phyloP scores from a whole-genome alignment of 2,329 filamentous ascomycete species.

The Lasiodiplodia hormozganensis region DNA sequence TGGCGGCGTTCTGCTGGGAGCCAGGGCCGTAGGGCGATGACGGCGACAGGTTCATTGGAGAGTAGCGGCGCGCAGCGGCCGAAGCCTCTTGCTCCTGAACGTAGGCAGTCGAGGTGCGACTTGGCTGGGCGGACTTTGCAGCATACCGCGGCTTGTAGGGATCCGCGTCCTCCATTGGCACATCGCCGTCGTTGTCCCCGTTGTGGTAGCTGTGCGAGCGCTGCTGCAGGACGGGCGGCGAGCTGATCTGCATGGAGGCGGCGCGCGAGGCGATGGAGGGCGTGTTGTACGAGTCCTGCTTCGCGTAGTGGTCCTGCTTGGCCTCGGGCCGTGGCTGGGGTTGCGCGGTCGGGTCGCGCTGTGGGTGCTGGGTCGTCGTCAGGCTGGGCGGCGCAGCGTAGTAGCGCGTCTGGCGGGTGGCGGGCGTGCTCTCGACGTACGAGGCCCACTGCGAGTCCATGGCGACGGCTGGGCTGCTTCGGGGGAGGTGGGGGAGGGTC shows the following conservation, averaged over 20 bases:
- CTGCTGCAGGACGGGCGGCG: conserved; percentile 40
- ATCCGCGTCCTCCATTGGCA: conserved; percentile 85
- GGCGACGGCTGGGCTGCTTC: conserved; percentile 24
- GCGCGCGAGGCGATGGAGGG: conserved; percentile 45
- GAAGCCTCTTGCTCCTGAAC: conserved; percentile 73
- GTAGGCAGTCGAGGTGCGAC: conserved; percentile 78
- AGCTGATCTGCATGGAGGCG: conserved; percentile 45
- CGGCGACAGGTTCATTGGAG: conserved; percentile 92
- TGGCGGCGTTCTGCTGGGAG: conserved; percentile 56
- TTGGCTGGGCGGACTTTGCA: conserved; percentile 77
- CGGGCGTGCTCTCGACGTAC: conserved; percentile 33
- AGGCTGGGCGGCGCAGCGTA: conserved; percentile 39
- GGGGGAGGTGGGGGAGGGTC: conserved; percentile 24
- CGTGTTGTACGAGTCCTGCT: conserved; percentile 46
- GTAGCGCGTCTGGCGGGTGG: conserved; percentile 38
- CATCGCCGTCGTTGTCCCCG: conserved; percentile 52
- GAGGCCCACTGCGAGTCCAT: conserved; percentile 31
- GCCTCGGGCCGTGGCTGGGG: conserved; percentile 34
- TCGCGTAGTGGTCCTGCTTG: conserved; percentile 31
- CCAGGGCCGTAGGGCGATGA: conserved; percentile 77
- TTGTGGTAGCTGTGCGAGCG: conserved; percentile 46
- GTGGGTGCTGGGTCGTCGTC: conserved; percentile 41
- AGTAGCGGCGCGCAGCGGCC: conserved; percentile 87
- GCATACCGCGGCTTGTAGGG: conserved; percentile 84
- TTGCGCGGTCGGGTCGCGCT: conserved; percentile 41